Evolutionary conservation across 169 alveolate species (phyloP).

Genomic region (Hammondia hammondi): DNA sequence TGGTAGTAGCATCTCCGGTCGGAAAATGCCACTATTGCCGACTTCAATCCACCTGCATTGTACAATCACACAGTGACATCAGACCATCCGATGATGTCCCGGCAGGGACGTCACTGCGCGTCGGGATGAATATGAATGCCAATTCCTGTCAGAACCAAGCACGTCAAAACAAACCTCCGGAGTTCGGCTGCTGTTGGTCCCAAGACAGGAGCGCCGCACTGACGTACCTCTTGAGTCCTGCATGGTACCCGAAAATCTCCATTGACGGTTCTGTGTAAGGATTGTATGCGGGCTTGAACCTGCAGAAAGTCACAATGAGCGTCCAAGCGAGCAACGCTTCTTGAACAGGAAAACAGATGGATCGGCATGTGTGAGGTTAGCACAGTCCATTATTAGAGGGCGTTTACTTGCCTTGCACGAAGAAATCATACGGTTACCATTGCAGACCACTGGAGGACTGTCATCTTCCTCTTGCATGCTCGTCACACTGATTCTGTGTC

Average conservation of each 20-base stretch:
- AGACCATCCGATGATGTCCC: background rate
- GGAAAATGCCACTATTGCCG: slow-evolving; percentile 99
- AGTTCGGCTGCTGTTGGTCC: background rate
- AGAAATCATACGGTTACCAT: no score
- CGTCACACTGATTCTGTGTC: no score
- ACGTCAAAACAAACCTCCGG: background rate
- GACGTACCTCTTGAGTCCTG: slow-evolving; percentile 87
- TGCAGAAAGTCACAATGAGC: background rate
- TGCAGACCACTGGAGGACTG: no score
- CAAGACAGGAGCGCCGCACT: background rate
- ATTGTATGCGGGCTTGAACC: slow-evolving; percentile 99
- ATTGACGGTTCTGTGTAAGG: slow-evolving; percentile 99
- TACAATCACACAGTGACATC: background rate
- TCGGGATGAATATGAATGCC: no score
- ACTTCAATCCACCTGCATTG: slow-evolving; percentile 94
- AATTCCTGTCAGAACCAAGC: no score
- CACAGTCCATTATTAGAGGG: no score
- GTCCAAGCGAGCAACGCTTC: no score
- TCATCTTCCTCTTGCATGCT: no score
- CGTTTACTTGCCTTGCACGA: no score
- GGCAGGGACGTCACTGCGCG: background rate
- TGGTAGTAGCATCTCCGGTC: slow-evolving; percentile 99
- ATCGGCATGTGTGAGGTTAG: no score
- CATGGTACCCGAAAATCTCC: slow-evolving; percentile 99
- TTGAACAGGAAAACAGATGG: no score